A percentile compares a stretch with the other conserved stretches of the same genome.
Conservation (phyloP, 164 flowering plant species). For the Nelumbo lutea region DNA sequence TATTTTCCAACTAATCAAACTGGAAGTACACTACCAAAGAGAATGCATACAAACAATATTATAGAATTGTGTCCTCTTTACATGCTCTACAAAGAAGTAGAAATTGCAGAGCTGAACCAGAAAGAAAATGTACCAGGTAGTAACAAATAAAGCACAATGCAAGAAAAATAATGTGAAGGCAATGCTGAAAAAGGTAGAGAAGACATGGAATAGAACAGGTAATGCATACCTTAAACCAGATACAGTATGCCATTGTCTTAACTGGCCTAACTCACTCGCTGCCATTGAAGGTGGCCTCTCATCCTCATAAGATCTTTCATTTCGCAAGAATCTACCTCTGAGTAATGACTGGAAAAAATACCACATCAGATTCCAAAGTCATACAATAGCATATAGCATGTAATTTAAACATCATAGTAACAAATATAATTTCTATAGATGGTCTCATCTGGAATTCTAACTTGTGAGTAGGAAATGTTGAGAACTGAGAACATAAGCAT, state of each 20-base stretch:
- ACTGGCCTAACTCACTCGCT: slow-evolving; percentile 71
- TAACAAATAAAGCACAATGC: neutral
- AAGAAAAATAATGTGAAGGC: neutral
- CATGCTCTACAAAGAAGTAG: too few species aligned
- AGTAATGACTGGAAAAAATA: slow-evolving; percentile 61
- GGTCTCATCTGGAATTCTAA: too few species aligned
- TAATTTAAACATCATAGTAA: neutral
- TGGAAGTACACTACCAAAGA: too few species aligned
- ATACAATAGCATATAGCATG: neutral
- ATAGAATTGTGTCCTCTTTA: too few species aligned
- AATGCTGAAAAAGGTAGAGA: neutral
- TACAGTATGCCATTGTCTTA: slow-evolving; percentile 78
- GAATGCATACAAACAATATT: too few species aligned
- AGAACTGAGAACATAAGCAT: too few species aligned
- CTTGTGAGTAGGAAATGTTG: too few species aligned
- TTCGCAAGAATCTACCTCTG: slow-evolving; percentile 76
- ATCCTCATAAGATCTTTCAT: slow-evolving; percentile 43
- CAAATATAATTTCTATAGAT: neutral
- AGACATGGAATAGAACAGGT: slow-evolving; percentile 1
- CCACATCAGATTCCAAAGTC: slow-evolving; percentile 10
- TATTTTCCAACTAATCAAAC: too few species aligned
- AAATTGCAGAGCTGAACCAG: too few species aligned
- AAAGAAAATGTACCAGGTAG: neutral
- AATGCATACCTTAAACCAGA: slow-evolving; percentile 73
- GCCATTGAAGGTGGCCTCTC: slow-evolving; percentile 61